Base-by-base conservation (phyloP, 2,329 filamentous ascomycete species). In the Raffaelea albimanens region DNA sequence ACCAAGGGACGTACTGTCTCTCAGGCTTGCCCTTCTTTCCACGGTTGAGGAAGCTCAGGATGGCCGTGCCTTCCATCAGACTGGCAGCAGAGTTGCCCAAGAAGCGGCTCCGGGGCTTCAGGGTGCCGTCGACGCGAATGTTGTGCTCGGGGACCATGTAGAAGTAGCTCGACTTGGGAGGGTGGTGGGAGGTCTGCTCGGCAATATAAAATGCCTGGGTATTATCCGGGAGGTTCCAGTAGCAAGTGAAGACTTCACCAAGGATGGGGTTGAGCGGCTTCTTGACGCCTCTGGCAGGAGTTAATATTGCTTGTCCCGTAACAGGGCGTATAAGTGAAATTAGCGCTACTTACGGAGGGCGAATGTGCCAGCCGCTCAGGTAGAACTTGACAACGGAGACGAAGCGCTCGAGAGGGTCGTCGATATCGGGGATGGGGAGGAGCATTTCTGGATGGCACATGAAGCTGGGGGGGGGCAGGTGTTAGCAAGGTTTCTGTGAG, bases 371-470 rank as follows among this genome's bases (percentile, higher is more conserved):
- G 59, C 93, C 93, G 65, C 89, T 95, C 40, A 98, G 73, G 66
- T 98, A 98, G 66, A 98, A 98, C 67, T 94, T 96, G 62, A 96
- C 87, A 44, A 98, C 93, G 14, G 89, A 87, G 25, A 97, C 82
- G 61, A 98, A 98, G 63, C 93, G 81, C 60, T 91, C 73, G 48
- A 88, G 72, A 1, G 93, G 91, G 60, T 98, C 91, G 45, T 97
- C 86, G 57, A 96, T 86, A 42, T 80, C 71, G 40, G 91, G 79
- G 65, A 97, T 93, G 31, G 85, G 83, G 4, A 98, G 80, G 29
- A 98, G 82, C 60, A 89, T 94, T 67, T 98, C 93, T 38, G 93
- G 93, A 63, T 98, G 93, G 58, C 91, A 94, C 93, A 98, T 98
- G 75, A 98, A 98, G 73, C 90, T 96, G 62, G 48, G 25, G 39